These are phyloP conservation scores for Coniochaeta hoffmannii DNA, from an alignment of 2,329 filamentous ascomycete species.

Conservation along the genomic window DNA sequence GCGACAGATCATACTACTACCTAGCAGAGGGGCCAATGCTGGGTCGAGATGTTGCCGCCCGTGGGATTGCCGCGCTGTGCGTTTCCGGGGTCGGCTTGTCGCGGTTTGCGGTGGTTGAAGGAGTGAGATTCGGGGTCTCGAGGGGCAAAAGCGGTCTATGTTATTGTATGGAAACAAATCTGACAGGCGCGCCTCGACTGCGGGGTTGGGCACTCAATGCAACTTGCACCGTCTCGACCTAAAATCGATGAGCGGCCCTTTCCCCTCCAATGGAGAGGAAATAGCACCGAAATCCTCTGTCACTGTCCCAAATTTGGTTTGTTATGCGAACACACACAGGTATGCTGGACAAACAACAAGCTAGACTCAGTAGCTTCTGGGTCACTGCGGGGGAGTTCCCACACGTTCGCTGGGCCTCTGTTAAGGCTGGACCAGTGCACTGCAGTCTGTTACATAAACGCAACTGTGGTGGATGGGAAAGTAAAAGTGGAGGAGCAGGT, in stretches of 20 bases:
- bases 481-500: neutral
- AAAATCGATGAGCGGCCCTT: neutral
- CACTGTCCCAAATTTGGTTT: too few species aligned
- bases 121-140: conserved; percentile 9
- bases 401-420: neutral
- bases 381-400: neutral
- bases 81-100: conserved; percentile 12
- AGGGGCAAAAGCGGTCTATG: conserved; percentile 3
- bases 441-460: too few species aligned
- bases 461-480: neutral
- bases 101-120: conserved; percentile 25
- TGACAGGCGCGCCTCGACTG: neutral
- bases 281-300: neutral
- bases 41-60: conserved; percentile 1
- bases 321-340: neutral
- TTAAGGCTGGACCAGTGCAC: too few species aligned
- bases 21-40: neutral
- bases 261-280: neutral
- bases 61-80: conserved; percentile 5
- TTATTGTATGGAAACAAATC: neutral
- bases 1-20: neutral
- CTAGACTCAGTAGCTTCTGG: neutral
- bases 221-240: neutral
- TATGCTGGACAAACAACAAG: neutral
- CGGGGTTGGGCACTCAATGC: conserved; percentile 4